Conservation (phyloP, 768 basidiomycete genomes). For the Panaeolus papilionaceus region DNA sequence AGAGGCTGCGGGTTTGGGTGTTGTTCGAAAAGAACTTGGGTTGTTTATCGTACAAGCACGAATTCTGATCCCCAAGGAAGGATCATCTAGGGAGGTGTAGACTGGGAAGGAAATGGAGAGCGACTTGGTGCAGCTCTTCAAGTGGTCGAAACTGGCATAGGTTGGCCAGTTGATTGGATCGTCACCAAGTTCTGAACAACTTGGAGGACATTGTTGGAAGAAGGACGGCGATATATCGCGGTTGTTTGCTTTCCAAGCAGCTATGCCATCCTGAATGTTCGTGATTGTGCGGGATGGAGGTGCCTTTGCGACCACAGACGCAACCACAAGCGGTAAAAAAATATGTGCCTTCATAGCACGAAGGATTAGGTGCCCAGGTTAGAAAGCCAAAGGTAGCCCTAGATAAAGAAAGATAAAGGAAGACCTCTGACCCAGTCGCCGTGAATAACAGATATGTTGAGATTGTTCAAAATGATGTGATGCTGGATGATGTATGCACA, state of each 20-base stretch:
- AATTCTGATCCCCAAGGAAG: conserved; percentile 1
- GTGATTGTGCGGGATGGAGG: not conserved
- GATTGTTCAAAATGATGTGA: not conserved
- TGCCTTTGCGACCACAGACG: not conserved
- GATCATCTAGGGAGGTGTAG: not conserved
- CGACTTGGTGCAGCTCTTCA: not conserved
- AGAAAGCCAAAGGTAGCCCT: conserved; percentile 1
- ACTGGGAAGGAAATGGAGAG: conserved; percentile 3
- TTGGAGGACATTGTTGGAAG: not conserved
- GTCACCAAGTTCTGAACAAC: conserved; percentile 3
- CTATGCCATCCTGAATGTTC: conserved; percentile 5
- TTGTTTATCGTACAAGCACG: not conserved
- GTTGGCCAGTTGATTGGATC: conserved; percentile 2
- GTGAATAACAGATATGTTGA: not conserved
- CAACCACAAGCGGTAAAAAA: conserved; percentile 1
- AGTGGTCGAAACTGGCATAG: not conserved
- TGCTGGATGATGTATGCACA: not conserved
- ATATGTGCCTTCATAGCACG: conserved; percentile 5
- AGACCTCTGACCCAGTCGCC: not conserved
- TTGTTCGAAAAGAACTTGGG: conserved; percentile 1
- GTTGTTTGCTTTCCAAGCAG: conserved; percentile 5
- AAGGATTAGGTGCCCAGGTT: conserved; percentile 1
- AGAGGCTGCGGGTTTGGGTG: conserved; percentile 1
- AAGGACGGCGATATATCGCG: not conserved
- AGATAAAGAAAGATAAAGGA: not conserved